Percentiles rank a stretch among this genome's conserved stretches.
Conservation (phyloP, 1,284 basidiomycete species). For the Coniferiporia weirii region DNA sequence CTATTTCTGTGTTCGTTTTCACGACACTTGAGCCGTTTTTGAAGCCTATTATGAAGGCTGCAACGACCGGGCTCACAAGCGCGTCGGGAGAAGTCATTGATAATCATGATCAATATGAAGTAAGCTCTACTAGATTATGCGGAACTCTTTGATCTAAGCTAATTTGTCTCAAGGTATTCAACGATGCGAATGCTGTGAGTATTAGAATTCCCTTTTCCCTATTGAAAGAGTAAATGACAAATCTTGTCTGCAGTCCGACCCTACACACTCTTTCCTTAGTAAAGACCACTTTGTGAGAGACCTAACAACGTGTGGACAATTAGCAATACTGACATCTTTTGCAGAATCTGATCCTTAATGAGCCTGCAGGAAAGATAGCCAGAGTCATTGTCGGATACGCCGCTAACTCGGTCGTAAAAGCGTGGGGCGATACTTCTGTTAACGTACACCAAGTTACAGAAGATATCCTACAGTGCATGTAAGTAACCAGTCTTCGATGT, state of each 20-base stretch:
- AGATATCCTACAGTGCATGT: constrained; percentile 72
- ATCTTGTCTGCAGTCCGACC: constrained; percentile 56
- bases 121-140: constrained; percentile 18
- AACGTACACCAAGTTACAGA: constrained; percentile 59
- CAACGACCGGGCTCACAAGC: constrained; percentile 53
- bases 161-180: constrained; percentile 53
- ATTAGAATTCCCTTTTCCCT: background rate
- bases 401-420: constrained; percentile 63
- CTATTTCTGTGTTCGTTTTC: constrained; percentile 75
- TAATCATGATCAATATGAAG: constrained; percentile 76
- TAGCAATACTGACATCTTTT: background rate
- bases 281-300: constrained; percentile 71
- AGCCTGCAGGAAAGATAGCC: constrained; percentile 74
- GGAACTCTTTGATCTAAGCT: background rate
- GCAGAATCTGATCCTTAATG: constrained; percentile 70
- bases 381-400: constrained; percentile 63
- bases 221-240: constrained; percentile 3
- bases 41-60: constrained; percentile 63
- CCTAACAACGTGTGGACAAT: background rate
- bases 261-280: constrained; percentile 79
- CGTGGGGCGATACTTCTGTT: constrained; percentile 74
- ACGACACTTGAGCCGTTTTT: constrained; percentile 81
- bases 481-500: constrained; percentile 24
- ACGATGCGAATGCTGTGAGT: constrained; percentile 67
- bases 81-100: constrained; percentile 77